Conservation (phyloP, 352 stramenopile genomes). For the Thraustochytrium striatum region DNA sequence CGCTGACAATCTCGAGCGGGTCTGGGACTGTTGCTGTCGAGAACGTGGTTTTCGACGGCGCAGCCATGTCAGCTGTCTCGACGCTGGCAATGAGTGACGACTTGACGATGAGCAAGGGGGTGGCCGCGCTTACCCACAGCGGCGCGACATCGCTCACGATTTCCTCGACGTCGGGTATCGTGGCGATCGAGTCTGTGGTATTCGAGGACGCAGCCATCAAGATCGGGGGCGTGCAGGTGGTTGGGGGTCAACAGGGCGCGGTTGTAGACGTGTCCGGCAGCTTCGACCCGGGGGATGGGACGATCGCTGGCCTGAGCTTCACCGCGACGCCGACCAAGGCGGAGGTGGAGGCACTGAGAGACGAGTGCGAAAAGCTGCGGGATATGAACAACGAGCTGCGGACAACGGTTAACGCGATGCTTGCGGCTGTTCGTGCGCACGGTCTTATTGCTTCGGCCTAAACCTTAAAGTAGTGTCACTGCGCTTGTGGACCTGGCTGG, state of each 20-base stretch:
- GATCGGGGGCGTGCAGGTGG: neutral
- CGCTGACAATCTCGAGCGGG: neutral
- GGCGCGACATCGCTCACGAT: neutral
- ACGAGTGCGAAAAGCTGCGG: constrained; percentile 44
- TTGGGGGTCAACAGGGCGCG: constrained; percentile 18
- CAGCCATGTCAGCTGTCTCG: neutral
- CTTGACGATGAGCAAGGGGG: neutral
- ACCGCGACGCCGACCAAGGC: constrained; percentile 7
- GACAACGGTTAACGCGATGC: neutral
- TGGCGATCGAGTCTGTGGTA: neutral
- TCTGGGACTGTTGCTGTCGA: neutral
- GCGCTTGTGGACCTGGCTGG: neutral
- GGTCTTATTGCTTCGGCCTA: constrained; percentile 8
- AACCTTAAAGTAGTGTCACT: neutral
- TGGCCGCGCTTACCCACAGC: neutral
- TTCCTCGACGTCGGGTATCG: neutral
- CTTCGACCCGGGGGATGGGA: constrained; percentile 30
- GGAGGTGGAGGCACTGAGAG: constrained; percentile 26
- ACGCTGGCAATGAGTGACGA: neutral
- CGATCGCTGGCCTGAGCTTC: constrained; percentile 37
- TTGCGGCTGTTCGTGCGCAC: constrained; percentile 10
- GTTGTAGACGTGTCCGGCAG: constrained; percentile 7
- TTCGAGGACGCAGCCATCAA: neutral
- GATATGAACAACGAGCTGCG: constrained; percentile 43
- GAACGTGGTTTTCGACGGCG: neutral